These are phyloP conservation scores for Leccinum glutinopallens DNA, from an alignment of 1,284 basidiomycete genomes.

Conservation along the genomic window DNA sequence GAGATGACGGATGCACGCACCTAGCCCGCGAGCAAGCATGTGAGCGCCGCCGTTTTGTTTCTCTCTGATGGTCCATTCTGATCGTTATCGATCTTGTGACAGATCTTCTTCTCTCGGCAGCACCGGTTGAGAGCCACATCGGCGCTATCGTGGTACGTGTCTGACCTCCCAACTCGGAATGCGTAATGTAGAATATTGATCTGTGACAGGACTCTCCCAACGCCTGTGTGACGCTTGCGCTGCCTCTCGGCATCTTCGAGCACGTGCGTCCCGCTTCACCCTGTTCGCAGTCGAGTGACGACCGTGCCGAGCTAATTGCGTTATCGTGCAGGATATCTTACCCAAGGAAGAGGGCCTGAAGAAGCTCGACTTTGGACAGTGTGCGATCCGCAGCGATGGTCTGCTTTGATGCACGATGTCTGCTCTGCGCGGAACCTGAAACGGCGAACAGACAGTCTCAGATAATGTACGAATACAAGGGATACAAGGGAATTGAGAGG, in stretches of 20 bases:
- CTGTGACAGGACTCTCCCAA: conserved; percentile 66
- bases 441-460: not conserved
- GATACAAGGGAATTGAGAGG: not conserved
- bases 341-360: conserved; percentile 62
- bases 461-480: conserved; percentile 6
- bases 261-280: conserved; percentile 44
- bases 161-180: not conserved
- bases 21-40: conserved; percentile 73
- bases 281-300: not conserved
- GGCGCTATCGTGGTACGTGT: conserved; percentile 67
- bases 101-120: conserved; percentile 75
- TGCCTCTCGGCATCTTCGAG: conserved; percentile 75
- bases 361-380: conserved; percentile 62
- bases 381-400: conserved; percentile 67
- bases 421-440: not conserved
- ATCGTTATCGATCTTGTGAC: conserved; percentile 1
- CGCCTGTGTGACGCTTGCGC: conserved; percentile 72
- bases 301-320: not conserved
- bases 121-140: conserved; percentile 76
- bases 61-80: not conserved
- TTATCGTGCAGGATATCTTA: conserved; percentile 53
- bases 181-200: not conserved
- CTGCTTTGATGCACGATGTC: conserved; percentile 38
- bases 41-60: conserved; percentile 35
- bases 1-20: conserved; percentile 5